Evolutionary conservation across 2,329 filamentous ascomycete species (phyloP), one percentile per base, ranked within the genome.

Genomic region (Geoglossum cookeanum): DNA sequence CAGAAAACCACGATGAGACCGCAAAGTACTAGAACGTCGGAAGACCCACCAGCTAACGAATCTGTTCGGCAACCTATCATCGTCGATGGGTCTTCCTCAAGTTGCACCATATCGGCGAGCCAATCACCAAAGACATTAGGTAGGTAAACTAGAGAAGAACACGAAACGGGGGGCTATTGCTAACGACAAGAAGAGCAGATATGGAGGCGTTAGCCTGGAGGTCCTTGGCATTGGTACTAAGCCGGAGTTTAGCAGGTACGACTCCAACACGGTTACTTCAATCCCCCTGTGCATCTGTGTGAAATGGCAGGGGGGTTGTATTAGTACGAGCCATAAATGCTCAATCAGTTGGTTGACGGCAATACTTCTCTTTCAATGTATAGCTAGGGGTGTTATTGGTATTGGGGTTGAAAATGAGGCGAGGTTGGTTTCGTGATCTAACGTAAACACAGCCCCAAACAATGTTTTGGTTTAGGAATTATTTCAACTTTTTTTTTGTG

Each of bases 1-100:
- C 54, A 55, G 29, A 55, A 30, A 55, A 53, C 49, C 17, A 53
- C 49, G 1, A 53, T 53, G 49, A 53, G 32, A 17, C 49, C 49
- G 1, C 49, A 32, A 33, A 53, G 9, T 53, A 27, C 49, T 9
- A n/a, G 30, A 33, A 9, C 49, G 3, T 37, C 49, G 6, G 49
- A 53, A 9, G 49, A 53, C 8, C 30, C 30, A 33, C 30, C 30
- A 15, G n/a, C 48, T 8, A 35, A 53, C 27, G 49, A 53, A 17
- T 35, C 30, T 22, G 15, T 35, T n/a, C 49, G 49, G 37, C 49
- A 53, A 33, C 49, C 49, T 7, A 30, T 53, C n/a, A 53, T 53
- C 15, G 49, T 53, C 17, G 49, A 53, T 17, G 49, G 49, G n/a
- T 53, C 49, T 33, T 53, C 49, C 3, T 53, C 49, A n/a, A 53